Evolutionary conservation across 192 early-diverging fungal species (phyloP).

Genomic region (Coemansia sp.): DNA sequence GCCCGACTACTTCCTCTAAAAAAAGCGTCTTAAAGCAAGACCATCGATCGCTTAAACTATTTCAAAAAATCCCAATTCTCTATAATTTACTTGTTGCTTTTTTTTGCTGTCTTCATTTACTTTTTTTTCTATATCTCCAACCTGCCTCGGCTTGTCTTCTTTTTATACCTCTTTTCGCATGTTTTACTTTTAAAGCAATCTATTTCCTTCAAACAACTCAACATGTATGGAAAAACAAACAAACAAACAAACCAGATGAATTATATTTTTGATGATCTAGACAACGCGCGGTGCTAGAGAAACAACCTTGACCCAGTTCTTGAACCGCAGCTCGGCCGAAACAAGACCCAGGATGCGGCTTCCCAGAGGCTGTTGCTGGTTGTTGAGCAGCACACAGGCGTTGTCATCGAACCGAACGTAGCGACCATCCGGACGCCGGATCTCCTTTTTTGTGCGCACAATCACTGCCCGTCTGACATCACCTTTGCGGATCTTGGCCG

Average conservation of each 20-base stretch:
- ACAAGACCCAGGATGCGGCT: slow-evolving; percentile 91
- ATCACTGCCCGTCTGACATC: slow-evolving; percentile 90
- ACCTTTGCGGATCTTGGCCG: slow-evolving; percentile 85
- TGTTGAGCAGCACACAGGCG: slow-evolving; percentile 91
- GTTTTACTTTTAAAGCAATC: background rate
- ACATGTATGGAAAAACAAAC: too few relatives aligned
- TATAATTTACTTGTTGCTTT: background rate
- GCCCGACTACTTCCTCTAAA: slow-evolving; percentile 97
- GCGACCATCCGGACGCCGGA: slow-evolving; percentile 85
- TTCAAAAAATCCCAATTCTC: background rate
- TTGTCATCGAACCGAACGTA: slow-evolving; percentile 96
- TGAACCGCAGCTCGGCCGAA: slow-evolving; percentile 83
- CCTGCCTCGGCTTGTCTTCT: too few relatives aligned
- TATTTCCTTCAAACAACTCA: too few relatives aligned
- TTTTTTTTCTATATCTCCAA: background rate
- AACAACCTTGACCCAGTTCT: slow-evolving; percentile 94
- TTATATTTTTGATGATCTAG: slow-evolving; percentile 6
- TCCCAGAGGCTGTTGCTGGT: slow-evolving; percentile 90
- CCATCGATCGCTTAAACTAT: background rate
- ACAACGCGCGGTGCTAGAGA: slow-evolving; percentile 90
- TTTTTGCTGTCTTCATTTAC: slow-evolving; percentile 5
- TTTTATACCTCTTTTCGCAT: background rate
- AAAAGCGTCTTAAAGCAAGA: background rate
- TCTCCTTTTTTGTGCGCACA: slow-evolving; percentile 87
- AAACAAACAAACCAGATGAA: too few relatives aligned